Percentiles rank a stretch among this genome's conserved stretches.
These are phyloP conservation scores for Arthrinium puccinioides DNA, from an alignment of 2,329 filamentous ascomycete species.

Conservation along the genomic window DNA sequence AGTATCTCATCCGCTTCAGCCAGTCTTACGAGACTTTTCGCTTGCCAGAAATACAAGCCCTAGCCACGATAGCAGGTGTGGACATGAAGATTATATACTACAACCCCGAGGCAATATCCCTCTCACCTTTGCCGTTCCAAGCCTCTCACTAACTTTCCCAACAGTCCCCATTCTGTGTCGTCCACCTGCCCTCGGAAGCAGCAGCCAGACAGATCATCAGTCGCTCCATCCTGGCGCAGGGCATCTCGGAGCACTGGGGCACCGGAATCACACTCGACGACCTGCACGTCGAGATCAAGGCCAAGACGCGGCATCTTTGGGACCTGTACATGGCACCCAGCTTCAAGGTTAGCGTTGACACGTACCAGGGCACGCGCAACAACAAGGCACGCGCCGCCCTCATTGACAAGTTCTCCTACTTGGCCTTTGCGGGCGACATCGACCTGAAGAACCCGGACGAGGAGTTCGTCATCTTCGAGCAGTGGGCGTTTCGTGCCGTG, in stretches of 20 bases:
- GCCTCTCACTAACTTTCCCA: too few relatives aligned
- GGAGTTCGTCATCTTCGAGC: slow-evolving; percentile 75
- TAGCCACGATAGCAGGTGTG: slow-evolving; percentile 63
- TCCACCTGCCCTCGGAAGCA: slow-evolving; percentile 57
- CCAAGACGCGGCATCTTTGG: slow-evolving; percentile 59
- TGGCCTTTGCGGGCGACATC: slow-evolving; percentile 73
- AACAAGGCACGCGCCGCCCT: slow-evolving; percentile 58
- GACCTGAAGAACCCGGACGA: slow-evolving; percentile 66
- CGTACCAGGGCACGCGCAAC: slow-evolving; percentile 68
- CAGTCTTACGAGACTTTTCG: slow-evolving; percentile 92
- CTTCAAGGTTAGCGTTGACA: slow-evolving; percentile 81
- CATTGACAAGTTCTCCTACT: slow-evolving; percentile 75
- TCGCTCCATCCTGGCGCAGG: slow-evolving; percentile 74
- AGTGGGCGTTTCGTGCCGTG: slow-evolving; percentile 57
- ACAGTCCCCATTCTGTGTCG: slow-evolving; percentile 83
- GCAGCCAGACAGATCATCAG: slow-evolving; percentile 61
- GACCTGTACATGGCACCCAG: slow-evolving; percentile 52
- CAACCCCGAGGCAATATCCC: slow-evolving; percentile 43
- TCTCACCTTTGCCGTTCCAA: slow-evolving; percentile 11
- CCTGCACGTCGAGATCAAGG: slow-evolving; percentile 60
- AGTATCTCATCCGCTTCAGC: slow-evolving; percentile 83
- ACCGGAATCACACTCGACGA: slow-evolving; percentile 56
- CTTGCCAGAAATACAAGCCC: slow-evolving; percentile 71
- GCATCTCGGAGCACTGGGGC: slow-evolving; percentile 88
- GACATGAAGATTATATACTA: slow-evolving; percentile 71